Base-by-base conservation (phyloP, 495 filamentous ascomycete genomes). In the Aspergillus nidulans region DNA sequence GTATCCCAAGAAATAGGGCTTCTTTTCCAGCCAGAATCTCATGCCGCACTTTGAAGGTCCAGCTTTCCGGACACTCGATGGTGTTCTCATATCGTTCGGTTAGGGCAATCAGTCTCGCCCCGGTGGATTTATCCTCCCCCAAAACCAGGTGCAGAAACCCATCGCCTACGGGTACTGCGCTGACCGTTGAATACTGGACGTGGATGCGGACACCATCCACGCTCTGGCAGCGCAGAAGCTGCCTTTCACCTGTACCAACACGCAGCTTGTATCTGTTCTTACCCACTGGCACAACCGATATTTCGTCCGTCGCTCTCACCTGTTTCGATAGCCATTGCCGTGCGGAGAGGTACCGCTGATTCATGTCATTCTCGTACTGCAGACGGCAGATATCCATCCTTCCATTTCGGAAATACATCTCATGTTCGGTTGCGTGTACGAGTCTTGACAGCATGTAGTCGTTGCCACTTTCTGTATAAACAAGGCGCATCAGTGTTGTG, bases 351-450 rank as follows among this genome's bases (percentile, higher is more conserved):
- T 42, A 60, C 15, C 52, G 52, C 2, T 44, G 2, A 20, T 60
- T 60, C 28, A 23, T 43, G 6, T 18, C 30, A 1, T 45, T n/a
- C 10, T 21, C 36, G 13, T 26, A 6, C 8, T 28, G 40, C 13
- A 56, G 9, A 15, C 57, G 57, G 10, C 20, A 16, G 6, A 56
- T 38, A 6, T 55, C 13, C 34, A 63, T 12, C 2, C 12, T 23
- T 0, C 32, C 47, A 1, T 61, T n/a, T 3, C 34, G 21, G 16
- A 49, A 48, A 21, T 4, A 28, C 20, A 58, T 24, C 13, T 58
- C 56, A 3, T 7, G 18, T 38, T 58, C 56, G 4, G 20, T 49
- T 23, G 23, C 12, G 26, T 30, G 4, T 1, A 48, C n/a, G 12
- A 1, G 1, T 1, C 23, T 12, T 1, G 43, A 34, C 1, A 19